Evolutionary conservation across 2,329 filamentous ascomycete species (phyloP).

Genomic region (Botryotinia narcissicola): DNA sequence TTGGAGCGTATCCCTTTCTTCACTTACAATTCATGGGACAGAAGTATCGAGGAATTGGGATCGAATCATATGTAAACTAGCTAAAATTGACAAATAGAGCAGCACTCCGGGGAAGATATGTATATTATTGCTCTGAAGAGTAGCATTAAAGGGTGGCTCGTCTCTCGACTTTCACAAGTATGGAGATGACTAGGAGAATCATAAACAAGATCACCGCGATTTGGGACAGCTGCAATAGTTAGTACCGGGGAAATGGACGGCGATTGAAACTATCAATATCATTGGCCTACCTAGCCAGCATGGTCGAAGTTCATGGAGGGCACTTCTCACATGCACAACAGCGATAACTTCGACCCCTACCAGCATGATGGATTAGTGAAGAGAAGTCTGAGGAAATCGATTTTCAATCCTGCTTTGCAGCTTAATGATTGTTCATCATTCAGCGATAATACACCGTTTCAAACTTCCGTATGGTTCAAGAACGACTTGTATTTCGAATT

Average conservation of each 20-base stretch:
- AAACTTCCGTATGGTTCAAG: background rate
- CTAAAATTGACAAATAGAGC: background rate
- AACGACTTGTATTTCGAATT: background rate
- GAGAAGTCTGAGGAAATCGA: background rate
- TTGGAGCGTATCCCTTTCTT: background rate
- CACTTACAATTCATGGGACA: background rate
- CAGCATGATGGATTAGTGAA: background rate
- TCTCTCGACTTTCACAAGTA: background rate
- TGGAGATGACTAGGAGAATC: background rate
- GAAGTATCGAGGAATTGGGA: background rate
- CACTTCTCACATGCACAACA: background rate
- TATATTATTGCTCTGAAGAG: background rate
- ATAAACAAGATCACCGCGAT: background rate
- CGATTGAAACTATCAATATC: background rate
- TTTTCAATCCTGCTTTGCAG: background rate
- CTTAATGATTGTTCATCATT: background rate
- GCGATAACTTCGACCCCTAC: background rate
- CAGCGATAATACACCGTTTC: background rate
- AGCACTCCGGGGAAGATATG: background rate
- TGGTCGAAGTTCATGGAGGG: background rate
- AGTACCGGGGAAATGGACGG: background rate
- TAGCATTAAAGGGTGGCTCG: background rate
- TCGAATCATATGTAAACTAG: background rate
- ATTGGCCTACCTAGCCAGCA: background rate
- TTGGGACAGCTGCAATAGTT: background rate